These are phyloP conservation scores for Mycena citricolor DNA, from an alignment of 1,284 basidiomycete genomes.

Conservation along the genomic window DNA sequence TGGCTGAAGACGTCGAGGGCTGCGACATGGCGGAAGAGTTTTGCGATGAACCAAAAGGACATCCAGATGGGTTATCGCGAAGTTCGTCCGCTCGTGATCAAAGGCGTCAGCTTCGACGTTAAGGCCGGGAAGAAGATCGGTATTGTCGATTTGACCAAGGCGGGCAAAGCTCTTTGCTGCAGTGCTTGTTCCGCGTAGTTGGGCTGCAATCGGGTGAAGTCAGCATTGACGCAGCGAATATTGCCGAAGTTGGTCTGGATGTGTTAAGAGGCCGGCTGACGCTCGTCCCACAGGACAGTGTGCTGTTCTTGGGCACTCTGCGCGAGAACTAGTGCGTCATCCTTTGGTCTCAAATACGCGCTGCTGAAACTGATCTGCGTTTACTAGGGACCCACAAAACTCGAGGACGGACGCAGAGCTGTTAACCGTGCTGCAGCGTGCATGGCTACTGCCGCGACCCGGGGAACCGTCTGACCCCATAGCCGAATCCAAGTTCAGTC, in stretches of 20 bases:
- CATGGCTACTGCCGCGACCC: slow-evolving; percentile 58
- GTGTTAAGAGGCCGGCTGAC: slow-evolving; percentile 62
- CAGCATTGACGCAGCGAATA: slow-evolving; percentile 70
- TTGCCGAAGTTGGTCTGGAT: slow-evolving; percentile 53
- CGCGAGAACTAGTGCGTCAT: slow-evolving; percentile 68
- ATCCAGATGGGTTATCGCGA: slow-evolving; percentile 68
- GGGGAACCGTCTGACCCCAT: slow-evolving; percentile 44
- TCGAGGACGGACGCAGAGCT: slow-evolving; percentile 50
- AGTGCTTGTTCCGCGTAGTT: slow-evolving; percentile 49
- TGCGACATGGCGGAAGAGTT: too few species aligned
- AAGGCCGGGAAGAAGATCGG: slow-evolving; percentile 70
- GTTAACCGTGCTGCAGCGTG: slow-evolving; percentile 50
- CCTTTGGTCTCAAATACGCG: too few species aligned
- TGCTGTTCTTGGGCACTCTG: slow-evolving; percentile 64
- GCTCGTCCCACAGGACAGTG: slow-evolving; percentile 71
- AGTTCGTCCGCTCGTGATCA: slow-evolving; percentile 72
- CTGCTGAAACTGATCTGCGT: neutral
- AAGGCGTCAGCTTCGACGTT: slow-evolving; percentile 62
- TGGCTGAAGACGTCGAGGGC: too few species aligned
- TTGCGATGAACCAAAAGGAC: too few species aligned
- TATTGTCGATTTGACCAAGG: slow-evolving; percentile 62
- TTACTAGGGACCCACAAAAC: slow-evolving; percentile 56
- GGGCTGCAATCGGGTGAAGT: slow-evolving; percentile 65
- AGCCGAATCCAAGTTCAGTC: slow-evolving; percentile 63
- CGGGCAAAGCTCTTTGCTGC: slow-evolving; percentile 33